A percentile compares a stretch with the other conserved stretches of the same genome.
Evolutionary conservation across 345 rosid species (phyloP).

Genomic region (Populus simonii): DNA sequence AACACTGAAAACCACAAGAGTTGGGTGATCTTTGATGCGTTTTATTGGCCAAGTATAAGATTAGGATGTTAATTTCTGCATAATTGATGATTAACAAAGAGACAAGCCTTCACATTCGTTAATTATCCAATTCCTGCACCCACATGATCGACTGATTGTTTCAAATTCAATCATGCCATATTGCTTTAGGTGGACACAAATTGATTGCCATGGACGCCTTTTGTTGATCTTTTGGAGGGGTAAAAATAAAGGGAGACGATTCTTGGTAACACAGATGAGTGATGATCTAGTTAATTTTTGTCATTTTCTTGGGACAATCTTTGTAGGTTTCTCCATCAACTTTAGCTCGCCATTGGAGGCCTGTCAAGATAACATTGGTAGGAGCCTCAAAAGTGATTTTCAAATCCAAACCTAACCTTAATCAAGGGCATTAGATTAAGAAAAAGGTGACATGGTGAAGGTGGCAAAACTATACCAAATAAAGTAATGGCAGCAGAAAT

Average conservation of each 20-base stretch:
- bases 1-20: not conserved
- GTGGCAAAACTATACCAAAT: not conserved
- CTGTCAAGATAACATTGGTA: conserved; percentile 16
- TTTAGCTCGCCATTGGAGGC: not conserved
- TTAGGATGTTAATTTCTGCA: not conserved
- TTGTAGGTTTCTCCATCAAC: not conserved
- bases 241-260: not conserved
- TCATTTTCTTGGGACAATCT: not conserved
- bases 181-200: not conserved
- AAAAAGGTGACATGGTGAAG: not conserved
- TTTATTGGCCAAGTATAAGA: not conserved
- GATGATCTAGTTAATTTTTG: not conserved
- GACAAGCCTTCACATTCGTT: not conserved
- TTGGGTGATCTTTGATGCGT: not conserved
- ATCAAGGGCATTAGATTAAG: not conserved
- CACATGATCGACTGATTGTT: not conserved
- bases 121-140: not conserved
- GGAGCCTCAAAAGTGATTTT: not conserved
- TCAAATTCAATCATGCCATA: not conserved
- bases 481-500: not conserved
- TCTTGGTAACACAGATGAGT: not conserved
- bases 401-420: conserved; percentile 6
- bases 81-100: not conserved
- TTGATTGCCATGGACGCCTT: not conserved
- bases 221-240: conserved; percentile 4